Base-by-base conservation (phyloP, 306 rosid genomes). In the Malus asiatica region DNA sequence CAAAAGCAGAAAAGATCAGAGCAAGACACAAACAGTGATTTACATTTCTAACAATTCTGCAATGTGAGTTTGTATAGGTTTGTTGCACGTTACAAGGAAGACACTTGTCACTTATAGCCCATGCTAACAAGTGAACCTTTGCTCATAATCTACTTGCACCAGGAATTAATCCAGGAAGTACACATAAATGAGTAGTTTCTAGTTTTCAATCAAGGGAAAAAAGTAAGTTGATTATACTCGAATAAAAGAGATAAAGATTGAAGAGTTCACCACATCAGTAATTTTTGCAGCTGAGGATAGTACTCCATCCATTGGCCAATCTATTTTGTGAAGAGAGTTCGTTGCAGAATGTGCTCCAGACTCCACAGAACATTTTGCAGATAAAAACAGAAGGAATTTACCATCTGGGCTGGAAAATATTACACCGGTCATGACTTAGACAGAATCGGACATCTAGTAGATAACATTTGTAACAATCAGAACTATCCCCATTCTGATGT, bases 261-360 rank as follows among this genome's bases (percentile, higher is more conserved):
- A 74, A 74, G 75, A 81, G 46, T 90, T 87, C 82, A 90, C 97
- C 52, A 90, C 83, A 61, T 90, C 91, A 77, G 77, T 83, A 85
- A 88, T 80, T 79, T 84, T 79, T 70, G 82, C 46, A 75, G 82
- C 76, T 46, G 85, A 84, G 70, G 45, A 67, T 15, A 71, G 72
- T 38, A 80, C 78, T 59, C 79, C 87, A 80, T 88, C 84, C 12
- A 74, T 62, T 67, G 90, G 88, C 98, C 95, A 93, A 81, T 89
- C 88, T 77, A 90, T 85, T 80, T 91, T 89, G 83, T 93, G 95
- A 81, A 93, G 90, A 53, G 98, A 93, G 74, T 90, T 74, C 71
- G 97, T 93, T 16, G 93, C 91, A 71, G 72, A 74, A 74, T 90
- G 98, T 74, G 88, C 90, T 44, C 98, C 95, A 79, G 97, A 88